Conservation (phyloP, 441 rosid species). For the Geranium incanum region DNA sequence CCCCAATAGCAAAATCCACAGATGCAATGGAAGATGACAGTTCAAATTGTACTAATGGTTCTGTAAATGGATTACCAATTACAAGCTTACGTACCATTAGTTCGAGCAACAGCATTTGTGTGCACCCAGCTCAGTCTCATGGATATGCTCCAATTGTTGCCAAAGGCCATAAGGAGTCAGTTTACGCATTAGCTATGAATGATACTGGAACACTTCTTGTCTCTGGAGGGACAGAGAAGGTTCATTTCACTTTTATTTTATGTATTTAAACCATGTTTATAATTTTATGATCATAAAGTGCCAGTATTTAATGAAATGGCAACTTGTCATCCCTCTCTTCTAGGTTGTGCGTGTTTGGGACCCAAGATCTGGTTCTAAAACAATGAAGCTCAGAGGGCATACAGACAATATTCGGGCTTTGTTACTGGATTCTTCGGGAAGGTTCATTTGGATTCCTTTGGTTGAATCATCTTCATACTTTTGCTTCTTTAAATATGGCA, state of each 20-base stretch:
- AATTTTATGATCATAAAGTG: neutral
- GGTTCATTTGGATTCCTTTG: slow-evolving; percentile 36
- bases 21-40: slow-evolving; percentile 70
- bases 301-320: neutral
- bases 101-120: slow-evolving; percentile 76
- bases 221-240: slow-evolving; percentile 99
- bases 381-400: slow-evolving; percentile 93
- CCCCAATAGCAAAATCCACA: slow-evolving; percentile 63
- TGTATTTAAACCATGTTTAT: neutral
- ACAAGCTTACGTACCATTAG: slow-evolving; percentile 71
- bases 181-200: slow-evolving; percentile 96
- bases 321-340: slow-evolving; percentile 10
- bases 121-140: slow-evolving; percentile 54
- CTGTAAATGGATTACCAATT: slow-evolving; percentile 50
- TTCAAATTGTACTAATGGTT: slow-evolving; percentile 53
- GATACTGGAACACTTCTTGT: slow-evolving; percentile 78
- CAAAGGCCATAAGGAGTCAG: slow-evolving; percentile 98
- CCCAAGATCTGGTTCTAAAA: slow-evolving; percentile 91
- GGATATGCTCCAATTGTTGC: slow-evolving; percentile 74
- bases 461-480: slow-evolving; percentile 12
- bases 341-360: slow-evolving; percentile 99
- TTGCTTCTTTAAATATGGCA: neutral
- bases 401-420: slow-evolving; percentile 91
- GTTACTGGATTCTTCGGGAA: slow-evolving; percentile 89
- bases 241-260: slow-evolving; percentile 21